Conservation (phyloP, 1,139 yeast species). For the Blastobotrys raffinosifermentans region DNA sequence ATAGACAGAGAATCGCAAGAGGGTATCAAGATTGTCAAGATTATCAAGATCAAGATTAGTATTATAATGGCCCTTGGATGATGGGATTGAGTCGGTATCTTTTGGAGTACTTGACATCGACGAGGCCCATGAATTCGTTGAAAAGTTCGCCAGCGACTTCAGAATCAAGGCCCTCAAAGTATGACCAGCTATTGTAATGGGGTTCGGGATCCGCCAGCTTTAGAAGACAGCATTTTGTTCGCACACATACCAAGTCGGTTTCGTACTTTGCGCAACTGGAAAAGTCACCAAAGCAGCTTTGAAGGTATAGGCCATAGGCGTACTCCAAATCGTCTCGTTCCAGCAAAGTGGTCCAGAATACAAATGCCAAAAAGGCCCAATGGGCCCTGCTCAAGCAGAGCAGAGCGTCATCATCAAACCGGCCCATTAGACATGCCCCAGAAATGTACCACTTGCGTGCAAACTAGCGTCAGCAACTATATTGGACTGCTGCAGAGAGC, state of each 20-base stretch:
- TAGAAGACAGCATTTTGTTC: conserved; percentile 10
- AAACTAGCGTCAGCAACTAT: too few relatives aligned
- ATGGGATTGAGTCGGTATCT: neutral
- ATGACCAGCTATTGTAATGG: conserved; percentile 9
- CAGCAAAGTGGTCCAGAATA: conserved; percentile 5
- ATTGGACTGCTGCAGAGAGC: too few relatives aligned
- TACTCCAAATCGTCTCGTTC: conserved; percentile 8
- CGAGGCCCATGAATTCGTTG: conserved; percentile 13
- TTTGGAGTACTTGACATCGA: conserved; percentile 10
- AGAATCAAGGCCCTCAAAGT: conserved; percentile 12
- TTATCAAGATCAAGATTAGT: too few relatives aligned
- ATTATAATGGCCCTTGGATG: neutral
- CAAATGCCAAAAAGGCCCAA: conserved; percentile 11
- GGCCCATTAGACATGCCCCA: too few relatives aligned
- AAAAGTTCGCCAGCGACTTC: conserved; percentile 14
- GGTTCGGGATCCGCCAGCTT: conserved; percentile 11
- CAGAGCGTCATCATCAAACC: neutral
- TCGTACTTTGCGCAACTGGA: conserved; percentile 3
- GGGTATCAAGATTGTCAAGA: too few relatives aligned
- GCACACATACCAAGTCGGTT: conserved; percentile 6
- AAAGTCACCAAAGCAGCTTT: conserved; percentile 12
- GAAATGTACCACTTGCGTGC: too few relatives aligned
- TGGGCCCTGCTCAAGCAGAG: conserved; percentile 2
- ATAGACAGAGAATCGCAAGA: too few relatives aligned
- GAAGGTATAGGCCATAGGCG: conserved; percentile 12